A percentile compares a stretch with the other conserved stretches of the same genome.
phyloP scores from a whole-genome alignment of 257 asterid genomes.

The Asclepias syriaca region DNA sequence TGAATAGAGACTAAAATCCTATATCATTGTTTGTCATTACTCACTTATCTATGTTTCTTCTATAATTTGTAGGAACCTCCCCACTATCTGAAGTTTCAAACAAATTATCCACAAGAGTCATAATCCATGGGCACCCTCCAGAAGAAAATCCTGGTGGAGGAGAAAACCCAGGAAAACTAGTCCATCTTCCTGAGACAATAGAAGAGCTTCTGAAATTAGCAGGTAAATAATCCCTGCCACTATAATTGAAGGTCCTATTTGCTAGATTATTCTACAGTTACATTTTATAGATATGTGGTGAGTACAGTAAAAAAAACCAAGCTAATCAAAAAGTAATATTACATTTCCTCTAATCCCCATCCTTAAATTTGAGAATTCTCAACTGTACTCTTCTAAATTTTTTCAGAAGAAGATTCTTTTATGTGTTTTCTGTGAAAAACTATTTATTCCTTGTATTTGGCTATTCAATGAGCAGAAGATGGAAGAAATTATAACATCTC shows the following conservation, averaged over 20 bases:
- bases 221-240: slow-evolving; percentile 38
- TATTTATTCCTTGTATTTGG: not conserved
- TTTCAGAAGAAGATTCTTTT: not conserved
- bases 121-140: slow-evolving; percentile 86
- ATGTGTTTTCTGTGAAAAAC: not conserved
- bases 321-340: not conserved
- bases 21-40: not conserved
- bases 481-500: not conserved
- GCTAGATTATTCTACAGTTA: not conserved
- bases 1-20: not conserved
- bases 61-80: slow-evolving; percentile 39
- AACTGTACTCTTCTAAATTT: not conserved
- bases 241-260: not conserved
- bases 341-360: not conserved
- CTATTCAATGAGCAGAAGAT: not conserved
- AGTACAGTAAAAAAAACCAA: not conserved
- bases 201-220: slow-evolving; percentile 64
- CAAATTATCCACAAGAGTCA: slow-evolving; percentile 49
- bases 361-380: slow-evolving; percentile 5
- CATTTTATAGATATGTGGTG: not conserved
- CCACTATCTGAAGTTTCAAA: slow-evolving; percentile 21
- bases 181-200: slow-evolving; percentile 75
- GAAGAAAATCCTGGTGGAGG: slow-evolving; percentile 45
- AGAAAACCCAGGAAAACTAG: slow-evolving; percentile 56
- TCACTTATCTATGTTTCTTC: not conserved